Evolutionary conservation across 2,329 filamentous ascomycete species (phyloP).

Genomic region (Fusarium sp.): DNA sequence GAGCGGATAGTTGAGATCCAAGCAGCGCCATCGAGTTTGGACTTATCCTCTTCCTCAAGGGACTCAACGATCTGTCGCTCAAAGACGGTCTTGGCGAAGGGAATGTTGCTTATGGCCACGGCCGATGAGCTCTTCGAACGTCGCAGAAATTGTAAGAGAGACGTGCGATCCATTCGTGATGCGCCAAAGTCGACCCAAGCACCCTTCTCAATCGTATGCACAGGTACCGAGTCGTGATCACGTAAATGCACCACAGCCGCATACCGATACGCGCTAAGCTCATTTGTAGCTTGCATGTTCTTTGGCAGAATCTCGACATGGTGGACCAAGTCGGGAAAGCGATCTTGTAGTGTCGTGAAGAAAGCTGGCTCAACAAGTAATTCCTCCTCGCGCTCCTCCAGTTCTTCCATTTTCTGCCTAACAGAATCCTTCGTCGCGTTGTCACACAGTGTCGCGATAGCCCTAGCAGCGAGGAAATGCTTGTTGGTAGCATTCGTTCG

Average conservation of each 20-base stretch:
- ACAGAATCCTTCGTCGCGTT: conserved; percentile 1
- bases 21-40: background rate
- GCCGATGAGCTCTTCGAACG: rapidly evolving
- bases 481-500: conserved; percentile 28
- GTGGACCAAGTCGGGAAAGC: background rate
- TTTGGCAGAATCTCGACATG: background rate
- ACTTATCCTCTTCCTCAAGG: background rate
- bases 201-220: background rate
- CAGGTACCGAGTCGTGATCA: rapidly evolving
- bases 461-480: conserved; percentile 23
- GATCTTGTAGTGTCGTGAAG: conserved; percentile 26
- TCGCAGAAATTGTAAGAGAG: background rate
- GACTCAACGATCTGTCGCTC: background rate
- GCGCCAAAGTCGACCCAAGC: background rate
- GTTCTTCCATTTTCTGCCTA: conserved; percentile 11
- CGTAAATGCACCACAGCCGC: background rate
- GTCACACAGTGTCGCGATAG: background rate
- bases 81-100: background rate
- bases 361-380: conserved; percentile 40
- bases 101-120: background rate
- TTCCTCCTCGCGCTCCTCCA: conserved; percentile 28
- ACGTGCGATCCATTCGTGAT: background rate
- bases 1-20: background rate
- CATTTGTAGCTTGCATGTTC: background rate
- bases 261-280: background rate